Conservation (phyloP, 345 rosid genomes). For the Combretum micranthum region DNA sequence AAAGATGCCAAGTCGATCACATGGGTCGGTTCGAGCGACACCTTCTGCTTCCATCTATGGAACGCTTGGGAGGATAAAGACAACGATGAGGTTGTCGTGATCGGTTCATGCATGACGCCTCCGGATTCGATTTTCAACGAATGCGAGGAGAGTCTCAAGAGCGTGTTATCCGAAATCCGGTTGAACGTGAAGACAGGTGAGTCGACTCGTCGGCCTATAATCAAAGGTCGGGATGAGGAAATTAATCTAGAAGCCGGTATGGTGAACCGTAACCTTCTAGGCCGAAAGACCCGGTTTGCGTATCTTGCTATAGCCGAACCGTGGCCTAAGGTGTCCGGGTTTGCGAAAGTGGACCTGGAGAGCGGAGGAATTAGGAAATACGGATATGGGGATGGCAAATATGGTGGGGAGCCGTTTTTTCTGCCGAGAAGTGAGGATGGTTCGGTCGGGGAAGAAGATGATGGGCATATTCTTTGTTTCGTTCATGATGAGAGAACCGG, state of each 20-base stretch:
- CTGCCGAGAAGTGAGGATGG: constrained; percentile 3
- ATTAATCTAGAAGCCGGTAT: constrained; percentile 19
- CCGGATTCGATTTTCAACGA: constrained; percentile 18
- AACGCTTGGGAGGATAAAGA: constrained; percentile 94
- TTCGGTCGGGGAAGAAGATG: constrained; percentile 2
- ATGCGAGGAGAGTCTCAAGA: constrained; percentile 13
- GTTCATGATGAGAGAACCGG: constrained; percentile 13
- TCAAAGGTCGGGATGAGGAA: constrained; percentile 4
- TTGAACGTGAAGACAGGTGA: constrained; percentile 10
- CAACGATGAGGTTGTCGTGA: constrained; percentile 65
- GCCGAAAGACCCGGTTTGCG: constrained; percentile 15
- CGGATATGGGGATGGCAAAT: constrained; percentile 9
- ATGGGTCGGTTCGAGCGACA: constrained; percentile 72
- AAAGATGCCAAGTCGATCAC: constrained; percentile 37
- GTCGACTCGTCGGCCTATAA: constrained; percentile 11
- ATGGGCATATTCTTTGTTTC: constrained; percentile 13
- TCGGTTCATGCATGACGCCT: constrained; percentile 20
- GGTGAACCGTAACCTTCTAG: constrained; percentile 19
- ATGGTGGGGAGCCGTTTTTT: constrained; percentile 18
- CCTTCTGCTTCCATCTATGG: constrained; percentile 89
- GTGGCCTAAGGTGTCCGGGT: constrained; percentile 18
- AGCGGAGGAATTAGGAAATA: constrained; percentile 10
- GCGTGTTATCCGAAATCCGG: constrained; percentile 16
- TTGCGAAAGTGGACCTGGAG: constrained; percentile 14
- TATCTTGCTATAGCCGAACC: constrained; percentile 18